Evolutionary conservation across 2,329 filamentous ascomycete species (phyloP).

Genomic region (Alternaria sp.): DNA sequence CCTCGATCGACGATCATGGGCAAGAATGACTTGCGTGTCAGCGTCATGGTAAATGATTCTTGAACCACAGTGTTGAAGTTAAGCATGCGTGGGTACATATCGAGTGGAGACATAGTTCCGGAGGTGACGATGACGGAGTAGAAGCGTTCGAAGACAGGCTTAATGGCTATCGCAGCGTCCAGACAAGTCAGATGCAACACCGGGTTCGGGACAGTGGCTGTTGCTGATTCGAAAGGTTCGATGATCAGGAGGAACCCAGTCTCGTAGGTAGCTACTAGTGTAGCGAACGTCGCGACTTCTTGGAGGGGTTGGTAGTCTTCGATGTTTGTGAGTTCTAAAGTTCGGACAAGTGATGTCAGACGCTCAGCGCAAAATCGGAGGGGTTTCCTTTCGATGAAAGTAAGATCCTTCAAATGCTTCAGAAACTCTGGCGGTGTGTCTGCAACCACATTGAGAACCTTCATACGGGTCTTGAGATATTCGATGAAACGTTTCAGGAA

Average conservation of each 20-base stretch:
- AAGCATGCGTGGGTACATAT: slow-evolving; percentile 99
- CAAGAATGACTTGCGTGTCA: slow-evolving; percentile 92
- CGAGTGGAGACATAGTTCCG: slow-evolving; percentile 92
- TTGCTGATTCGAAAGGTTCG: slow-evolving; percentile 97
- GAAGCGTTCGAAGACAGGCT: slow-evolving; percentile 96
- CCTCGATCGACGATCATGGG: slow-evolving; percentile 98
- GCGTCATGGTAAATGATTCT: slow-evolving; percentile 96
- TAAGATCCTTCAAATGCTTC: slow-evolving; percentile 90
- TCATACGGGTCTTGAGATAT: slow-evolving; percentile 98
- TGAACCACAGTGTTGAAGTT: slow-evolving; percentile 92
- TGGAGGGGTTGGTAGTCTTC: slow-evolving; percentile 97
- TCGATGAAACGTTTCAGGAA: slow-evolving; percentile 98
- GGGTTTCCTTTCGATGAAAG: slow-evolving; percentile 97
- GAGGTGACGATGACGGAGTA: slow-evolving; percentile 99
- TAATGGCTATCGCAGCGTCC: slow-evolving; percentile 97
- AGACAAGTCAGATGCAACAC: slow-evolving; percentile 97
- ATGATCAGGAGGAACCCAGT: slow-evolving; percentile 95
- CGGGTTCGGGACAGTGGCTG: slow-evolving; percentile 93
- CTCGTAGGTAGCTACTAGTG: slow-evolving; percentile 94
- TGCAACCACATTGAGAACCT: slow-evolving; percentile 95
- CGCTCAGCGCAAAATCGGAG: slow-evolving; percentile 94
- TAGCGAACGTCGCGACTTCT: slow-evolving; percentile 97
- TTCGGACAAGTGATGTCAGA: slow-evolving; percentile 91
- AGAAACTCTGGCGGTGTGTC: slow-evolving; percentile 96
- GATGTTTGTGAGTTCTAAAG: slow-evolving; percentile 94